Conservation (phyloP, 148 eudicot species). For the Camellia japonica region DNA sequence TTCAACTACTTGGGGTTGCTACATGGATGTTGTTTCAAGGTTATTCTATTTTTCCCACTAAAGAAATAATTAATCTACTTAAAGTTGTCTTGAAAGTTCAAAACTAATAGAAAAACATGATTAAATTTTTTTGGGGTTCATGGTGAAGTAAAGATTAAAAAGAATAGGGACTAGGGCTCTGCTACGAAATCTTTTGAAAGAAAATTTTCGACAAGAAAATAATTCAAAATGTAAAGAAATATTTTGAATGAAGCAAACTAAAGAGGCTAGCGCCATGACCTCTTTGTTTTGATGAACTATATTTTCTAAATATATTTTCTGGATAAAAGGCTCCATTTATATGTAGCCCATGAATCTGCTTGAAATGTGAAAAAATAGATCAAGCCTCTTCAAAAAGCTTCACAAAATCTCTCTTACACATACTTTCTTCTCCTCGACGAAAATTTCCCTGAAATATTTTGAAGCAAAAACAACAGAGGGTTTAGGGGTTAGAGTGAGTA, state of each 20-base stretch:
- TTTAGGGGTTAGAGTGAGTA: background rate
- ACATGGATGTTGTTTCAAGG: background rate
- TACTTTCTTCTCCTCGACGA: background rate
- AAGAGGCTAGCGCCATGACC: background rate
- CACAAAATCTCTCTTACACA: background rate
- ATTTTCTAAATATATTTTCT: constrained; percentile 6
- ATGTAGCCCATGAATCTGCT: constrained; percentile 14
- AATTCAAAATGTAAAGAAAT: background rate
- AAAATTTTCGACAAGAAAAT: background rate
- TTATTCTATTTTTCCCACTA: background rate
- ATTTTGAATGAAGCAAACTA: background rate
- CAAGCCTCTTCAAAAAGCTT: constrained; percentile 3
- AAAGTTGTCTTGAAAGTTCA: background rate
- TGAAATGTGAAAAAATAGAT: background rate
- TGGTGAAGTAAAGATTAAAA: background rate
- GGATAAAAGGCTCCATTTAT: constrained; percentile 23
- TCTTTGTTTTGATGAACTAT: background rate
- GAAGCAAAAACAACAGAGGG: background rate
- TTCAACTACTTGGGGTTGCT: background rate
- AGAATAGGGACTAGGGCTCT: background rate
- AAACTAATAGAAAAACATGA: background rate
- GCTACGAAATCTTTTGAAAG: constrained; percentile 1
- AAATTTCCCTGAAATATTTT: background rate
- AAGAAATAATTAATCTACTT: background rate
- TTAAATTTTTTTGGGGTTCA: background rate